Conservation (phyloP, 73 alveolate species). For the Symbiodinium pilosum region DNA sequence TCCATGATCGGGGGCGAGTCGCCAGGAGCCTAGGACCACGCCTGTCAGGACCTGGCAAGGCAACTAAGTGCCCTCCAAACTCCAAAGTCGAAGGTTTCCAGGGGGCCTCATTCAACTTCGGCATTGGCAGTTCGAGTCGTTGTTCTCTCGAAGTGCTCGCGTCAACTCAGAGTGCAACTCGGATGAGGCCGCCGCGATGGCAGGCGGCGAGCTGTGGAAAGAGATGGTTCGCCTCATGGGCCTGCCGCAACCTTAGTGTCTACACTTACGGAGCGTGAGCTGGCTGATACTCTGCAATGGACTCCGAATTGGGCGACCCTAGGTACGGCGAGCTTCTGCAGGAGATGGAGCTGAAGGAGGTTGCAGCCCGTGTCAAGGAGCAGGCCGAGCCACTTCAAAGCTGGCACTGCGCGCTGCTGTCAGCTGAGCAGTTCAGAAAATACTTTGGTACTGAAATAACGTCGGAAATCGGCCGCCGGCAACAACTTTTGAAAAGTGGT, state of each 20-base stretch:
- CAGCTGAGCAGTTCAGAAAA: too few relatives aligned
- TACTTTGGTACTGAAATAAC: too few relatives aligned
- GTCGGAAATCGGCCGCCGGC: too few relatives aligned
- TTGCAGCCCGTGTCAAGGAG: not conserved
- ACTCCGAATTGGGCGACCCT: not conserved
- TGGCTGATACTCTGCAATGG: not conserved
- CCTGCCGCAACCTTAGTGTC: not conserved
- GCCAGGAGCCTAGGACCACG: not conserved
- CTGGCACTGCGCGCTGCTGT: too few relatives aligned
- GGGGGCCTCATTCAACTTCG: not conserved
- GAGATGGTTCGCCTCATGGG: conserved; percentile 66
- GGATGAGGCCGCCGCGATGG: conserved; percentile 76
- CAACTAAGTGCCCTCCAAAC: too few relatives aligned
- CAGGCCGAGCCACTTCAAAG: too few relatives aligned
- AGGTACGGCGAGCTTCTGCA: conserved; percentile 53
- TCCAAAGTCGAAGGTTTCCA: not conserved
- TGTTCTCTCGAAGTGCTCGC: not conserved
- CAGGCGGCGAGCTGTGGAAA: conserved; percentile 87
- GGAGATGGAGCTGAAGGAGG: conserved; percentile 61
- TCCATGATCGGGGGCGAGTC: conserved; percentile 70
- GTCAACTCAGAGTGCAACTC: not conserved
- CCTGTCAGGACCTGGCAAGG: too few relatives aligned
- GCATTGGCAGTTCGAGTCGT: not conserved
- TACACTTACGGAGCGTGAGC: not conserved
- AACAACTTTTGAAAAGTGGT: too few relatives aligned